Conservation (phyloP, 2,329 filamentous ascomycete species). For the Aspergillus fijiensis region DNA sequence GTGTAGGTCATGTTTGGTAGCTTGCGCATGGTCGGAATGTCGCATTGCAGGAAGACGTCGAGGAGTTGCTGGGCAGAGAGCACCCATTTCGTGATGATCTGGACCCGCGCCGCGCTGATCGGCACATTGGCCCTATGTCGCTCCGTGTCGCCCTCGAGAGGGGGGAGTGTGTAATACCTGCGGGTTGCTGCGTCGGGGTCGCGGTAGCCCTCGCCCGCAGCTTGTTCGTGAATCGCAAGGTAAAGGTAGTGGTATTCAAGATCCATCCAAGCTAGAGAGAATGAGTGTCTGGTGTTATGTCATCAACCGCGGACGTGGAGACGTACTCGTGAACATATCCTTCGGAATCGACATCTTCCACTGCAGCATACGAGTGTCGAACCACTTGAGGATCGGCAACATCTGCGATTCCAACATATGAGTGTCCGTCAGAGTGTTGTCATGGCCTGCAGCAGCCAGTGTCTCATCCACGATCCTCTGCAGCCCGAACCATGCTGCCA, state of each 20-base stretch:
- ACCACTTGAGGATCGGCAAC: slow-evolving; percentile 5
- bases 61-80: slow-evolving; percentile 1
- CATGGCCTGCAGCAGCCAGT: background rate
- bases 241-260: slow-evolving; percentile 26
- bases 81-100: slow-evolving; percentile 2
- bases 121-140: slow-evolving; percentile 1
- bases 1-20: slow-evolving; percentile 4
- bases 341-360: background rate
- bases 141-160: slow-evolving; percentile 1
- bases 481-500: slow-evolving; percentile 3
- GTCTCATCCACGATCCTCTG: slow-evolving; percentile 3
- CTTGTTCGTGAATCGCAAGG: slow-evolving; percentile 37
- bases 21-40: slow-evolving; percentile 1
- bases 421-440: background rate
- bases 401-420: background rate
- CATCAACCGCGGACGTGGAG: background rate
- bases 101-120: background rate
- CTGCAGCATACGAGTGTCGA: slow-evolving; percentile 1
- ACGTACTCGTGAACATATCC: slow-evolving; percentile 2
- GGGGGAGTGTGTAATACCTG: slow-evolving; percentile 6
- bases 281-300: background rate
- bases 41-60: background rate
- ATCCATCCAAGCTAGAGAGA: background rate
- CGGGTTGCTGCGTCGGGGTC: slow-evolving; percentile 1
- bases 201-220: slow-evolving; percentile 29